These are phyloP conservation scores for Colletotrichum destructivum DNA, from an alignment of 2,329 filamentous ascomycete genomes.

Conservation along the genomic window DNA sequence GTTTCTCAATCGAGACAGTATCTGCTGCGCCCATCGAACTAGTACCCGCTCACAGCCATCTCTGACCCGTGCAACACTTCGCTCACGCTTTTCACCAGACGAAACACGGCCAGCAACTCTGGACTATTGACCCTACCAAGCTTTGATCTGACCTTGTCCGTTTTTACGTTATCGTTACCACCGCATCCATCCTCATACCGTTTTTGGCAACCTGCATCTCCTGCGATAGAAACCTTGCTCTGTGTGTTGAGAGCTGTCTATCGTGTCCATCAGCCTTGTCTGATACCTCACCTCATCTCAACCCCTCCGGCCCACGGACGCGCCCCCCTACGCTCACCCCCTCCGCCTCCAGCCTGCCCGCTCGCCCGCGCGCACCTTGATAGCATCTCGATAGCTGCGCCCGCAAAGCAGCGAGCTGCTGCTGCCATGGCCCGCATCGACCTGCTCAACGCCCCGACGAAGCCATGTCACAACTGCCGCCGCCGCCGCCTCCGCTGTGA, in stretches of 20 bases:
- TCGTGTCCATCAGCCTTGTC: neutral
- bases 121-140: neutral
- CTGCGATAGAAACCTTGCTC: neutral
- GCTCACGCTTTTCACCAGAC: slow-evolving; percentile 2
- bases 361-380: slow-evolving; percentile 14
- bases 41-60: slow-evolving; percentile 6
- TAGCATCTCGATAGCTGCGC: neutral
- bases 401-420: neutral
- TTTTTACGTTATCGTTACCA: slow-evolving; percentile 34
- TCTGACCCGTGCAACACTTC: slow-evolving; percentile 8
- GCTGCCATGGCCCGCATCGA: slow-evolving; percentile 36
- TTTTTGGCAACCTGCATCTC: slow-evolving; percentile 4
- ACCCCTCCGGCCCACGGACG: neutral
- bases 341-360: neutral
- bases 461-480: slow-evolving; percentile 67
- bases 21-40: slow-evolving; percentile 31
- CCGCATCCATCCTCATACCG: neutral
- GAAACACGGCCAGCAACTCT: neutral
- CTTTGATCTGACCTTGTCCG: slow-evolving; percentile 6
- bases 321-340: neutral
- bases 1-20: slow-evolving; percentile 38
- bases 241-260: slow-evolving; percentile 1
- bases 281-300: neutral
- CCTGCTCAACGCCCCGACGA: slow-evolving; percentile 41
- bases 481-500: slow-evolving; percentile 69